Conservation (phyloP, 2,329 filamentous ascomycete species). For the Epichloe aotearoae region DNA sequence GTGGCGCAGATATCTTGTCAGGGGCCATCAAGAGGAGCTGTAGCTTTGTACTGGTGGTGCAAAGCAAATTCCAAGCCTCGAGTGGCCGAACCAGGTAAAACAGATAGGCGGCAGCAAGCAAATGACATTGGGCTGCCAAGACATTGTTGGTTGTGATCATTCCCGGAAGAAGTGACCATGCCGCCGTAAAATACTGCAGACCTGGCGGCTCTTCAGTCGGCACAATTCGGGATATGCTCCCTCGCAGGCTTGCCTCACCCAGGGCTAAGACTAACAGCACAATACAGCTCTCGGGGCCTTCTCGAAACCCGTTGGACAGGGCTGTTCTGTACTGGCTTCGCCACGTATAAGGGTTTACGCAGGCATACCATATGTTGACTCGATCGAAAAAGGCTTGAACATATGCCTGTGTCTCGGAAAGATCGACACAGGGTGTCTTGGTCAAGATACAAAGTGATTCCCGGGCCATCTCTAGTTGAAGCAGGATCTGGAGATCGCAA, state of each 20-base stretch:
- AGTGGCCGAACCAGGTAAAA: slow-evolving; percentile 73
- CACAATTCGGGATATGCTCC: slow-evolving; percentile 61
- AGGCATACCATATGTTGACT: slow-evolving; percentile 77
- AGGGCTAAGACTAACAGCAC: slow-evolving; percentile 66
- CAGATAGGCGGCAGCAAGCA: slow-evolving; percentile 68
- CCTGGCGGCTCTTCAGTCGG: slow-evolving; percentile 60
- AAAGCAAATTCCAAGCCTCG: slow-evolving; percentile 71
- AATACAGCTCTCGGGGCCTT: slow-evolving; percentile 71
- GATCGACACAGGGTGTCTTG: slow-evolving; percentile 52
- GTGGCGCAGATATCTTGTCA: slow-evolving; percentile 53
- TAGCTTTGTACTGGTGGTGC: slow-evolving; percentile 68
- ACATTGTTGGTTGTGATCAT: slow-evolving; percentile 73
- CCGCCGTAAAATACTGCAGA: slow-evolving; percentile 66
- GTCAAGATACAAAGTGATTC: slow-evolving; percentile 58
- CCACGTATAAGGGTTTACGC: slow-evolving; percentile 75
- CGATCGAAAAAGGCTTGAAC: slow-evolving; percentile 69
- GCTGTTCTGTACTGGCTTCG: slow-evolving; percentile 61
- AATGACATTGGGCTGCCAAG: slow-evolving; percentile 65
- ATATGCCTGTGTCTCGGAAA: slow-evolving; percentile 62
- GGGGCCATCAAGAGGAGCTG: slow-evolving; percentile 66
- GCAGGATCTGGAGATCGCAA: slow-evolving; percentile 68
- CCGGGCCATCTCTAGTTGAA: slow-evolving; percentile 69
- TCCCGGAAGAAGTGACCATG: slow-evolving; percentile 63
- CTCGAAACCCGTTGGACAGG: slow-evolving; percentile 60
- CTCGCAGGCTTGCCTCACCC: slow-evolving; percentile 60